A percentile compares a stretch with the other conserved stretches of the same genome.
These are phyloP conservation scores for Kwoniella dendrophila DNA, from an alignment of 768 basidiomycete genomes.

Conservation along the genomic window DNA sequence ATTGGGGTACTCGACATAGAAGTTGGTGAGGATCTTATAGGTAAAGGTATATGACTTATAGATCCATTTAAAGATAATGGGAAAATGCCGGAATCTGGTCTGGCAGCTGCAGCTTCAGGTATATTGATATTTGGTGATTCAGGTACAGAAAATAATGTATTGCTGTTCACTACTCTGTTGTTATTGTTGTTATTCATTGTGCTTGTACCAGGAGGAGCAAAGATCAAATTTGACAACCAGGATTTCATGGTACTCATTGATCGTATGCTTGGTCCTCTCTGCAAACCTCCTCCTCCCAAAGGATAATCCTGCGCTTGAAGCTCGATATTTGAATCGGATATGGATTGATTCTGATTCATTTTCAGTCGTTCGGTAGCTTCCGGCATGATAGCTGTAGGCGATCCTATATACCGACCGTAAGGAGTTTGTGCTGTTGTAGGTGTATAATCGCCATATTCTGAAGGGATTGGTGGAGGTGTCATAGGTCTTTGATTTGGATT, in stretches of 20 bases:
- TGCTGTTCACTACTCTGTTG: neutral
- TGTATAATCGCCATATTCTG: constrained; percentile 11
- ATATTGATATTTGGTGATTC: constrained; percentile 9
- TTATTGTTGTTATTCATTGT: too few species aligned
- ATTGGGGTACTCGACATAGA: too few species aligned
- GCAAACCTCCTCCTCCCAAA: neutral
- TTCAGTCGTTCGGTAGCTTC: too few species aligned
- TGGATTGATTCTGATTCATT: too few species aligned
- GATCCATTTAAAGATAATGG: constrained; percentile 22
- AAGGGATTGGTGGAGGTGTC: neutral
- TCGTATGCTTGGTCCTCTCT: neutral
- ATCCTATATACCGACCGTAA: neutral
- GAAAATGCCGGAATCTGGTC: constrained; percentile 46
- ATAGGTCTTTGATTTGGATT: neutral
- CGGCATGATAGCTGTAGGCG: constrained; percentile 1
- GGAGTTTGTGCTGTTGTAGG: neutral
- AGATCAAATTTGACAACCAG: constrained; percentile 41
- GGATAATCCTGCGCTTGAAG: too few species aligned
- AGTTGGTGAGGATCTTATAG: neutral
- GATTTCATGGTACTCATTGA: constrained; percentile 38
- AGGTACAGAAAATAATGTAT: constrained; percentile 1
- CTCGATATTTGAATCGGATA: too few species aligned
- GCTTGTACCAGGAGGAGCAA: neutral
- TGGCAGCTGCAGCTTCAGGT: constrained; percentile 25
- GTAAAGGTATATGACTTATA: neutral